phyloP scores from a whole-genome alignment of 139 green algal genomes.

The Chlorella sp. region DNA sequence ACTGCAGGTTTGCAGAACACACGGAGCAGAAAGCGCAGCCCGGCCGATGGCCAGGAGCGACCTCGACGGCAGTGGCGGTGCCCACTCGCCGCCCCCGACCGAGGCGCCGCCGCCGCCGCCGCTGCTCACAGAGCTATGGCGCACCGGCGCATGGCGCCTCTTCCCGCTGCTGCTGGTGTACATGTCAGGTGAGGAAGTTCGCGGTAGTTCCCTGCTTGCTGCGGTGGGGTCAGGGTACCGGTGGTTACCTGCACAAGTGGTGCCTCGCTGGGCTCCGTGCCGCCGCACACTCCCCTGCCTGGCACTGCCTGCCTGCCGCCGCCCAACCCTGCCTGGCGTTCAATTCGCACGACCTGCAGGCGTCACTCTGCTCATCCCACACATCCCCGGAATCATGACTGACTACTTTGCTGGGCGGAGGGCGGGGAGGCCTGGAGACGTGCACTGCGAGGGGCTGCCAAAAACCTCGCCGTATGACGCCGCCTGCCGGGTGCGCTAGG shows the following conservation, averaged over 20 bases:
- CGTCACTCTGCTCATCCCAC: slow-evolving; percentile 66
- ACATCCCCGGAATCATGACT: slow-evolving; percentile 75
- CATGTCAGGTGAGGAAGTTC: slow-evolving; percentile 7
- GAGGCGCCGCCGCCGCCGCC: neutral
- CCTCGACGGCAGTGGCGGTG: too few relatives aligned
- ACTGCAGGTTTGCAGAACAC: too few relatives aligned
- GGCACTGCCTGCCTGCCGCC: neutral
- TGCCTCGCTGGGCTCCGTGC: neutral
- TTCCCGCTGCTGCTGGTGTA: slow-evolving; percentile 51
- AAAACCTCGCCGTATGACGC: neutral
- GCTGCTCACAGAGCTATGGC: slow-evolving; percentile 38
- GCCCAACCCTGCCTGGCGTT: neutral
- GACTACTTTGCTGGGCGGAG: slow-evolving; percentile 80
- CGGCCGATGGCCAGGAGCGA: too few relatives aligned
- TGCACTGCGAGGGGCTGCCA: slow-evolving; percentile 73
- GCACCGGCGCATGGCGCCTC: slow-evolving; percentile 44
- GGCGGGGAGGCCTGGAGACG: slow-evolving; percentile 40
- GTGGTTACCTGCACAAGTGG: neutral
- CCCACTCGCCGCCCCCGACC: too few relatives aligned
- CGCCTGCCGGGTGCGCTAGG: slow-evolving; percentile 5
- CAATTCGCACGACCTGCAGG: slow-evolving; percentile 48
- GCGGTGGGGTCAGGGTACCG: neutral
- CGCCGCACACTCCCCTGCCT: neutral
- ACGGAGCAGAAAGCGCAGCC: too few relatives aligned
- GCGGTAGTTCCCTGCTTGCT: neutral